A percentile compares a stretch with the other conserved stretches of the same genome.
Evolutionary conservation across 2,329 filamentous ascomycete genomes (phyloP).

Genomic region (Phialophora verrucosa): DNA sequence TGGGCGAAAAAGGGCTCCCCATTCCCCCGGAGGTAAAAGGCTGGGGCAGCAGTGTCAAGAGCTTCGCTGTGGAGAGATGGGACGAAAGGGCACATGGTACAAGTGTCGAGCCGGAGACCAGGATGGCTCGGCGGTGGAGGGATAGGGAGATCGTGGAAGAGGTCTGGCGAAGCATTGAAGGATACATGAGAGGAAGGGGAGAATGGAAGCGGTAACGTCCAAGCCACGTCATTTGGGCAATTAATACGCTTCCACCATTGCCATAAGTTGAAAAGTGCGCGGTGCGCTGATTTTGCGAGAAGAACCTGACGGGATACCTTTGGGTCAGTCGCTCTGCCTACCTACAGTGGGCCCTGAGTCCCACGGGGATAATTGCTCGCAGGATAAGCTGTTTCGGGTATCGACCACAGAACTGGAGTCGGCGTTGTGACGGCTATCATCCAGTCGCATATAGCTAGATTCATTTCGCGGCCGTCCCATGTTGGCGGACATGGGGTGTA

Average conservation of each 20-base stretch:
- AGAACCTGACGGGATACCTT: background rate
- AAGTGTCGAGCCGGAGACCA: conserved; percentile 43
- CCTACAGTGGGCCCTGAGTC: background rate
- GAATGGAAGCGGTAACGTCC: conserved; percentile 36
- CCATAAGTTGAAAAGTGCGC: background rate
- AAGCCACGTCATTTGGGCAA: background rate
- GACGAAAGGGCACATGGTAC: conserved; percentile 53
- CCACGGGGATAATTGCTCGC: background rate
- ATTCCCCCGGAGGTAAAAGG: conserved; percentile 76
- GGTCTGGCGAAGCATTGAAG: conserved; percentile 89
- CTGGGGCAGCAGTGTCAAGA: conserved; percentile 85
- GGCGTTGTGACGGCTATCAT: background rate
- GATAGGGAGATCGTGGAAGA: conserved; percentile 92
- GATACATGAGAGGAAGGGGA: conserved; percentile 81
- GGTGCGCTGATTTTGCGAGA: background rate
- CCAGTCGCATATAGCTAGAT: background rate
- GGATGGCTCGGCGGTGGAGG: conserved; percentile 68
- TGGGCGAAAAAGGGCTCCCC: conserved; percentile 88
- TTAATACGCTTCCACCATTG: background rate
- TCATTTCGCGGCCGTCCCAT: background rate
- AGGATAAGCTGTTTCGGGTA: background rate
- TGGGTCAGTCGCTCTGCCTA: background rate
- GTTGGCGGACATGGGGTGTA: background rate
- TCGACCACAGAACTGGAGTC: background rate
- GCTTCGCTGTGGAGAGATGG: conserved; percentile 84